Conservation (phyloP, 805 yeast species). For the Saccharomycodes ludwigii region DNA sequence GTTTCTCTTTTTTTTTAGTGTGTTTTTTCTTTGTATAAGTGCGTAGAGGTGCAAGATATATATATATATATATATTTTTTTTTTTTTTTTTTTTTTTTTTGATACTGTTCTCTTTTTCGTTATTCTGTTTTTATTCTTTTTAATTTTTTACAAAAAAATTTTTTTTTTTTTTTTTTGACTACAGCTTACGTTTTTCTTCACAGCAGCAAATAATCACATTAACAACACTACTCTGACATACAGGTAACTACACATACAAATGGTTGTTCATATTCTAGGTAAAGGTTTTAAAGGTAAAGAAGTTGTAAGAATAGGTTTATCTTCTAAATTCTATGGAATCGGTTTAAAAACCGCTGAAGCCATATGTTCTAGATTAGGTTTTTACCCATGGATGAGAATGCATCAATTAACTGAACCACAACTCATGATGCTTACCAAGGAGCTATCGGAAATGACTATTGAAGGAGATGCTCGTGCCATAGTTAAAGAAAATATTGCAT, state of each 20-base stretch:
- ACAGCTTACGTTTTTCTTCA: no score
- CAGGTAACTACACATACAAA: constrained; percentile 13
- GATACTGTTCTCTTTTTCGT: no score
- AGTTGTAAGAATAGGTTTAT: constrained; percentile 44
- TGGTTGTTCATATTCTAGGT: constrained; percentile 43
- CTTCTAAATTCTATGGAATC: constrained; percentile 75
- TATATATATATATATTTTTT: no score
- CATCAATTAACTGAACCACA: constrained; percentile 85
- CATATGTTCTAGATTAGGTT: constrained; percentile 78
- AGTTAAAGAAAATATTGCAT: constrained; percentile 61
- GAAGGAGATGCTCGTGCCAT: constrained; percentile 71
- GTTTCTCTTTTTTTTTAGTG: no score
- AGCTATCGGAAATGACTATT: constrained; percentile 67
- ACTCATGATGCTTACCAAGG: constrained; percentile 75
- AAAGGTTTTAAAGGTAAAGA: constrained; percentile 35
- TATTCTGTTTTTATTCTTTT: no score
- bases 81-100: no score
- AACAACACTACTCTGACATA: no score
- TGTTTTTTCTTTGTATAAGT: no score
- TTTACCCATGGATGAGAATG: constrained; percentile 90
- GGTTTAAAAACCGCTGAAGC: constrained; percentile 63
- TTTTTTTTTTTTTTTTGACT: no score
- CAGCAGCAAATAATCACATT: no score
- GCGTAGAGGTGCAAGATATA: no score
- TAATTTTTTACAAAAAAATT: no score